Conservation (phyloP, 2,329 filamentous ascomycete species). For the Delphinella strobiligena region DNA sequence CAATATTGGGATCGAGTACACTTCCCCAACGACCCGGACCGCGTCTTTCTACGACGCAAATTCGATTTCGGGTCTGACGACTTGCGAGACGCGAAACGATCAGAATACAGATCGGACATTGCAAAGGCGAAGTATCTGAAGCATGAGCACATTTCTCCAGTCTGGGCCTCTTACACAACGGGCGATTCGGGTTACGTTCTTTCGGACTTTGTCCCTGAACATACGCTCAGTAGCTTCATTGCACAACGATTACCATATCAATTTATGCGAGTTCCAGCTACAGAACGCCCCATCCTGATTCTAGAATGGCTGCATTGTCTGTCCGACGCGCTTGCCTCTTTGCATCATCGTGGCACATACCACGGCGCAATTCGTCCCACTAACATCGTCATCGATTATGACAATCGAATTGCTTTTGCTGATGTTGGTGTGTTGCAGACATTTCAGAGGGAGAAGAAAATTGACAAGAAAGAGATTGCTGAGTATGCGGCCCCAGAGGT, state of each 20-base stretch:
- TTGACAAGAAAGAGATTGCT: slow-evolving; percentile 57
- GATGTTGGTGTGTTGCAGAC: slow-evolving; percentile 42
- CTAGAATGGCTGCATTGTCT: slow-evolving; percentile 69
- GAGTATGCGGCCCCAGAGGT: slow-evolving; percentile 60
- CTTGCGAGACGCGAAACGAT: slow-evolving; percentile 1
- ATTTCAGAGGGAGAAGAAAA: slow-evolving; percentile 40
- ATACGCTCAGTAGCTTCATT: slow-evolving; percentile 55
- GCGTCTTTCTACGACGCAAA: slow-evolving; percentile 30
- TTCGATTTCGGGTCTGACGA: slow-evolving; percentile 19
- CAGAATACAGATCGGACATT: slow-evolving; percentile 46
- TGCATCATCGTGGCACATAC: slow-evolving; percentile 52
- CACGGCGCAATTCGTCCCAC: slow-evolving; percentile 62
- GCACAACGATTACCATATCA: slow-evolving; percentile 47
- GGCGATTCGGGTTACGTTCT: slow-evolving; percentile 53
- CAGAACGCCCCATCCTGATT: slow-evolving; percentile 45
- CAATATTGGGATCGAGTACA: slow-evolving; percentile 49
- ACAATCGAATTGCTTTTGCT: slow-evolving; percentile 55
- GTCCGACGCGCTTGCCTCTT: slow-evolving; percentile 52
- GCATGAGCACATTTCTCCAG: slow-evolving; percentile 58
- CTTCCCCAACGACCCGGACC: slow-evolving; percentile 49
- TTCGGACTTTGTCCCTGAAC: slow-evolving; percentile 54
- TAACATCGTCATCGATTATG: slow-evolving; percentile 53
- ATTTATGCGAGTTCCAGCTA: slow-evolving; percentile 51
- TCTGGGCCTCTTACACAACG: slow-evolving; percentile 59
- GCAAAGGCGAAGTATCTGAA: slow-evolving; percentile 45